These are phyloP conservation scores for Umbelopsis sp. DNA, from an alignment of 192 early-diverging fungal genomes.

Conservation along the genomic window DNA sequence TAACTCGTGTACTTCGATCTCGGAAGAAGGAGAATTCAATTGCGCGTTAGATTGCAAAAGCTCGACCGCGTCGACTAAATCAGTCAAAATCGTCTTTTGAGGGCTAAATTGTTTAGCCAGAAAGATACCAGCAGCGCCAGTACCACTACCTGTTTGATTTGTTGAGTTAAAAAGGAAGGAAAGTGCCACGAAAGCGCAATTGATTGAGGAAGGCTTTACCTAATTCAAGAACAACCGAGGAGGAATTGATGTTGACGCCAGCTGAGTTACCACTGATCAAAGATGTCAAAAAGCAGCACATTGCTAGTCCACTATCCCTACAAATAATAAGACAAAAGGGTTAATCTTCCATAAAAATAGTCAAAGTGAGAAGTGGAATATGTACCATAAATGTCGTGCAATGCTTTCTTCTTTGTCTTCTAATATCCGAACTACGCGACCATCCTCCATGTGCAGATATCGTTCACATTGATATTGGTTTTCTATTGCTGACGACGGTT, in stretches of 20 bases:
- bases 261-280: neutral
- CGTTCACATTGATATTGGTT: slow-evolving; percentile 31
- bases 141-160: slow-evolving; percentile 29
- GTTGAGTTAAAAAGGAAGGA: neutral
- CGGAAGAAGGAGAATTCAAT: neutral
- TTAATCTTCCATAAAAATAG: neutral
- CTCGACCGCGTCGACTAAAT: slow-evolving; percentile 26
- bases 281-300: slow-evolving; percentile 23
- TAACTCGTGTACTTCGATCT: slow-evolving; percentile 24
- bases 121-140: slow-evolving; percentile 35
- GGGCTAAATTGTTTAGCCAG: slow-evolving; percentile 23
- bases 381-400: slow-evolving; percentile 38
- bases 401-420: slow-evolving; percentile 39
- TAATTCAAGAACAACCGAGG: slow-evolving; percentile 27
- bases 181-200: no score
- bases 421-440: slow-evolving; percentile 7
- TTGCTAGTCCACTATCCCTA: slow-evolving; percentile 41
- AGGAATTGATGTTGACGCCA: neutral
- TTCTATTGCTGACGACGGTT: neutral
- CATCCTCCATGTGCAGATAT: neutral
- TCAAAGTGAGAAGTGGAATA: neutral
- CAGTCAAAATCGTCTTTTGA: slow-evolving; percentile 25
- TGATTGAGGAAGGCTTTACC: neutral
- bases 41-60: slow-evolving; percentile 29
- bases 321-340: neutral